Conservation (phyloP, 495 filamentous ascomycete species). For the Aspergillus ellipticus region DNA sequence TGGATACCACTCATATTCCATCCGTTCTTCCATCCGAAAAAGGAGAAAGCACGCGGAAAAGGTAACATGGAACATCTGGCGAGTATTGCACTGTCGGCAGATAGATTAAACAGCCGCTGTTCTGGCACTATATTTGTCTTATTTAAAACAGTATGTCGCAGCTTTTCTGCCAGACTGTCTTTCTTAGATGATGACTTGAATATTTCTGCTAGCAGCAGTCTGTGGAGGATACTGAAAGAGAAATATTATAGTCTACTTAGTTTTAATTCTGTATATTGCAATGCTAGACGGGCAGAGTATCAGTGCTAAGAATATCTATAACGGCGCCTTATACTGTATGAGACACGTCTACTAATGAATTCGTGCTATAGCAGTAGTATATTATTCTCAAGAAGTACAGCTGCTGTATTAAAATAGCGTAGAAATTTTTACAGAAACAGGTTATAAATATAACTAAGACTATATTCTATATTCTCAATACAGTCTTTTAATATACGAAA, state of each 20-base stretch:
- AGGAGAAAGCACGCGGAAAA: too few species aligned
- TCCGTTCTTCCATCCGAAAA: too few species aligned
- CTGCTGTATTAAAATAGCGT: constrained; percentile 14
- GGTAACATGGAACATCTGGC: too few species aligned
- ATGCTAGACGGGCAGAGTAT: not conserved
- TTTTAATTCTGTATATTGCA: constrained; percentile 1
- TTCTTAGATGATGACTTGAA: not conserved
- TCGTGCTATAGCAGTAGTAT: constrained; percentile 12
- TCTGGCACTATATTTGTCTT: not conserved
- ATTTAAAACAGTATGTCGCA: not conserved
- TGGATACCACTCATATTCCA: too few species aligned
- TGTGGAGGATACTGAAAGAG: constrained; percentile 1
- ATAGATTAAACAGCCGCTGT: constrained; percentile 13
- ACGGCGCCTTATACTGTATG: constrained; percentile 4
- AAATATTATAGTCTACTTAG: constrained; percentile 1
- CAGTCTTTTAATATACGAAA: constrained; percentile 8
- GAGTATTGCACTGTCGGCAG: too few species aligned
- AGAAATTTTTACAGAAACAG: constrained; percentile 9
- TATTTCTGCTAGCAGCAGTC: not conserved
- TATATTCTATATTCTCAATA: constrained; percentile 8
- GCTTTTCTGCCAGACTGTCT: not conserved
- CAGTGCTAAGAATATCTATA: not conserved
- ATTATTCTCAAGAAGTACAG: constrained; percentile 10
- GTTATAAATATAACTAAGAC: constrained; percentile 10
- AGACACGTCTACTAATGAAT: constrained; percentile 15